These are phyloP conservation scores for Globisporangium yorkense DNA, from an alignment of 352 stramenopile species.

Conservation along the genomic window DNA sequence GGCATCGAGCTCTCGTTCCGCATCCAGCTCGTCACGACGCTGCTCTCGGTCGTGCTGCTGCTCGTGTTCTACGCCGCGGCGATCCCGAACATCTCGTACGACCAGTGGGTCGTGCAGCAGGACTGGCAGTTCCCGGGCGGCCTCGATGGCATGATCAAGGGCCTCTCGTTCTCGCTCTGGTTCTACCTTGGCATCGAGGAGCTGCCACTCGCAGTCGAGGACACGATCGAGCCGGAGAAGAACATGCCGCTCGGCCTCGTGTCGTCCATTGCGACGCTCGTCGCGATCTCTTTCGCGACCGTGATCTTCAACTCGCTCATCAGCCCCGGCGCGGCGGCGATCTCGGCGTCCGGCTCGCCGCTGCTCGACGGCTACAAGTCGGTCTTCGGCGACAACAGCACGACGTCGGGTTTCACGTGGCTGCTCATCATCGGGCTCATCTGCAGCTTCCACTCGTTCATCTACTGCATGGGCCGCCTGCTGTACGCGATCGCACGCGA, in stretches of 20 bases:
- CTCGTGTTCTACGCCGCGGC: slow-evolving; percentile 64
- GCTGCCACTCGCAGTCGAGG: slow-evolving; percentile 53
- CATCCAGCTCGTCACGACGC: slow-evolving; percentile 47
- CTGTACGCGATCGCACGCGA: slow-evolving; percentile 63
- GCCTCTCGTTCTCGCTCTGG: slow-evolving; percentile 63
- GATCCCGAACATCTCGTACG: slow-evolving; percentile 52
- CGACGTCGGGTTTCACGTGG: slow-evolving; percentile 63
- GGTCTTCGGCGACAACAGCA: slow-evolving; percentile 64
- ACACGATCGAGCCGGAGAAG: slow-evolving; percentile 51
- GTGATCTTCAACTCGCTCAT: slow-evolving; percentile 69
- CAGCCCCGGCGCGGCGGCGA: slow-evolving; percentile 30
- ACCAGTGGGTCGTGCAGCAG: slow-evolving; percentile 33
- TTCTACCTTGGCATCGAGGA: slow-evolving; percentile 73
- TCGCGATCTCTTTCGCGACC: slow-evolving; percentile 48
- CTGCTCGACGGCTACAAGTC: slow-evolving; percentile 56
- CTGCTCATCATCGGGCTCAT: slow-evolving; percentile 57
- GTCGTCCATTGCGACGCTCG: slow-evolving; percentile 48
- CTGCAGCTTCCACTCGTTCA: slow-evolving; percentile 68
- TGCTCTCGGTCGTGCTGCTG: slow-evolving; percentile 49
- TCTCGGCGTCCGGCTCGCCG: slow-evolving; percentile 40
- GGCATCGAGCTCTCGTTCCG: slow-evolving; percentile 63
- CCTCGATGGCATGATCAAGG: slow-evolving; percentile 42
- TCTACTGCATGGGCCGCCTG: slow-evolving; percentile 72
- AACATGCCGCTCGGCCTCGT: slow-evolving; percentile 58
- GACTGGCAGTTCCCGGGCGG: slow-evolving; percentile 42